phyloP scores from a whole-genome alignment of 352 stramenopile genomes.

The Phytophthora foliorum region DNA sequence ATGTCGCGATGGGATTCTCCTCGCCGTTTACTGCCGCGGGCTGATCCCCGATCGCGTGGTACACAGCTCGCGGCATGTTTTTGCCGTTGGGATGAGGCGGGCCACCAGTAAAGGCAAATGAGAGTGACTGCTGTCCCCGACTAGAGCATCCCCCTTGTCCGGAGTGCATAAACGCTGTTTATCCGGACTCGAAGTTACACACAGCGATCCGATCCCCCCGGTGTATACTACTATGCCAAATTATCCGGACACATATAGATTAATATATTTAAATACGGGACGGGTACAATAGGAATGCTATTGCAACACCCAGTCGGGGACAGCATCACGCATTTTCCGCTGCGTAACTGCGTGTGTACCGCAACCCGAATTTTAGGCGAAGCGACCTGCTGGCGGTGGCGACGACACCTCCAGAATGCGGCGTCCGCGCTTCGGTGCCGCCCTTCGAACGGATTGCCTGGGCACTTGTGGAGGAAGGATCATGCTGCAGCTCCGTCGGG shows the following conservation, averaged over 20 bases:
- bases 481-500: background rate
- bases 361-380: background rate
- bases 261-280: no score
- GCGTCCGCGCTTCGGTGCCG: background rate
- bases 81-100: slow-evolving; percentile 23
- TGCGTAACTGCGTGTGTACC: background rate
- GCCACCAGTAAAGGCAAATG: background rate
- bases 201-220: no score
- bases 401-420: slow-evolving; percentile 8
- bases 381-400: slow-evolving; percentile 2
- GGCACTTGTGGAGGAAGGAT: background rate
- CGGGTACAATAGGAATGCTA: no score
- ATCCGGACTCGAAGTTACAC: no score
- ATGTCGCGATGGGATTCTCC: background rate
- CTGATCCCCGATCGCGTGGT: slow-evolving; percentile 21
- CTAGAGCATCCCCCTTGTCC: no score
- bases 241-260: no score
- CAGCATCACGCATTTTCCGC: no score
- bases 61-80: slow-evolving; percentile 22
- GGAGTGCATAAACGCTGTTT: no score
- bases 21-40: slow-evolving; percentile 3
- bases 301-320: no score
- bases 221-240: no score
- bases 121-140: no score
- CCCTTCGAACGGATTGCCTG: background rate